A percentile compares a stretch with the other conserved stretches of the same genome.
These are phyloP conservation scores for Malassezia psittaci DNA, from an alignment of 1,284 basidiomycete genomes.

Conservation along the genomic window DNA sequence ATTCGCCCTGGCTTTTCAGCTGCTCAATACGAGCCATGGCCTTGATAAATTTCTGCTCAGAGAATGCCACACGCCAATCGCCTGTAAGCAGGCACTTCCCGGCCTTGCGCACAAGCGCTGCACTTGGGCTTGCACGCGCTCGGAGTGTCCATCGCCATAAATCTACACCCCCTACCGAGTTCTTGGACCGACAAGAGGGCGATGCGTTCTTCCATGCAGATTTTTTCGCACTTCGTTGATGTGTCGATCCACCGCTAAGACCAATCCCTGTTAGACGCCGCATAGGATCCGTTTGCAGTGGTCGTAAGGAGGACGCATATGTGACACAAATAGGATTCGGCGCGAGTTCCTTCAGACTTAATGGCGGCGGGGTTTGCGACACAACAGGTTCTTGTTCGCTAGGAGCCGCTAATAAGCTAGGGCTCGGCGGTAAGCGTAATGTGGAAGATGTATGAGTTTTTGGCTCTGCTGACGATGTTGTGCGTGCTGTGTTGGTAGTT, in stretches of 20 bases:
- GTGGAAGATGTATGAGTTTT: neutral
- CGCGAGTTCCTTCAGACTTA: conserved; percentile 32
- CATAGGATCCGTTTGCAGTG: conserved; percentile 40
- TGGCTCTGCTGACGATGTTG: neutral
- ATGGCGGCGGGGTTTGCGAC: conserved; percentile 25
- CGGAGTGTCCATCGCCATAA: conserved; percentile 42
- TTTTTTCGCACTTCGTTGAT: conserved; percentile 33
- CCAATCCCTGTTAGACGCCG: conserved; percentile 39
- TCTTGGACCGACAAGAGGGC: conserved; percentile 3
- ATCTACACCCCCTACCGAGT: conserved; percentile 19
- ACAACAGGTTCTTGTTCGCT: conserved; percentile 6
- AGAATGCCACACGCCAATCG: conserved; percentile 45
- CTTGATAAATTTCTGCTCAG: conserved; percentile 52
- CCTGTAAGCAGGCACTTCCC: conserved; percentile 43
- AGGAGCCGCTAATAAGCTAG: conserved; percentile 1
- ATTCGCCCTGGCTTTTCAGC: conserved; percentile 68
- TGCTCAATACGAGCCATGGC: conserved; percentile 75
- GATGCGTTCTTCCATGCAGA: conserved; percentile 3
- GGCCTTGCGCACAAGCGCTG: conserved; percentile 44
- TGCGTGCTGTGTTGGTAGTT: no score
- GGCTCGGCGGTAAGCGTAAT: conserved; percentile 12
- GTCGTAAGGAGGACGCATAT: conserved; percentile 42
- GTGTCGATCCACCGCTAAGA: conserved; percentile 37
- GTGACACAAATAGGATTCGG: conserved; percentile 44
- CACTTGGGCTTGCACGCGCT: conserved; percentile 35